phyloP scores from a whole-genome alignment of 345 rosid species.

The Camelina neglecta region DNA sequence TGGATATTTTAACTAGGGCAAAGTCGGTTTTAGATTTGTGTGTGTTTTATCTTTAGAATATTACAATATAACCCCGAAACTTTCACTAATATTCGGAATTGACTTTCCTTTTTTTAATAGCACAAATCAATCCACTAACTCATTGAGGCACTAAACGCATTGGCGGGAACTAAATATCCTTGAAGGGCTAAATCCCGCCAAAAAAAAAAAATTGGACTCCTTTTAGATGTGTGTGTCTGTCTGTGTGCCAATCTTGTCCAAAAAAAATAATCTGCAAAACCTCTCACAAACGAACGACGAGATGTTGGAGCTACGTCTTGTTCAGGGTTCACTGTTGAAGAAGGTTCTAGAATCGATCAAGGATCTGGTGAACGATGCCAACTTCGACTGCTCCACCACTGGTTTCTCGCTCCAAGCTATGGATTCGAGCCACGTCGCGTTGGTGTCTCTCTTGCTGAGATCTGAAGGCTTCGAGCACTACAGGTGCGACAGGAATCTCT shows the following conservation, averaged over 20 bases:
- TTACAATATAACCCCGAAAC: neutral
- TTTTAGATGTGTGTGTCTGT: no score
- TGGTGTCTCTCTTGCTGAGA: conserved; percentile 85
- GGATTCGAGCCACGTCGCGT: conserved; percentile 99
- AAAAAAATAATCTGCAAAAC: no score
- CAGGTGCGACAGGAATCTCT: conserved; percentile 87
- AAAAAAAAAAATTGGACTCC: conserved; percentile 4
- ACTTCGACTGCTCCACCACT: conserved; percentile 96
- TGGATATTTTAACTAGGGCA: neutral
- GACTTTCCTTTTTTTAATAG: neutral
- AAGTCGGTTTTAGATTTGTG: conserved; percentile 19
- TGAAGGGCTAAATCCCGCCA: conserved; percentile 32
- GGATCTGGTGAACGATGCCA: conserved; percentile 94
- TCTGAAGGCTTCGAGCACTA: conserved; percentile 99
- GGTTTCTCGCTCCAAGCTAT: conserved; percentile 98
- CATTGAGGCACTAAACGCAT: neutral
- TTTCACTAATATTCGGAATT: neutral
- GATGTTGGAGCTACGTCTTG: conserved; percentile 91
- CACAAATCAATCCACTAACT: neutral
- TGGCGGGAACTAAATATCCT: conserved; percentile 31
- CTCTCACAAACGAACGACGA: neutral
- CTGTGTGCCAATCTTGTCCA: no score
- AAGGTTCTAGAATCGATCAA: conserved; percentile 93
- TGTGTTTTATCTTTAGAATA: neutral
- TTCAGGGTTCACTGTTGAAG: conserved; percentile 94